Conservation (phyloP, 1,284 basidiomycete species). For the Ceratobasidium theobromae region DNA sequence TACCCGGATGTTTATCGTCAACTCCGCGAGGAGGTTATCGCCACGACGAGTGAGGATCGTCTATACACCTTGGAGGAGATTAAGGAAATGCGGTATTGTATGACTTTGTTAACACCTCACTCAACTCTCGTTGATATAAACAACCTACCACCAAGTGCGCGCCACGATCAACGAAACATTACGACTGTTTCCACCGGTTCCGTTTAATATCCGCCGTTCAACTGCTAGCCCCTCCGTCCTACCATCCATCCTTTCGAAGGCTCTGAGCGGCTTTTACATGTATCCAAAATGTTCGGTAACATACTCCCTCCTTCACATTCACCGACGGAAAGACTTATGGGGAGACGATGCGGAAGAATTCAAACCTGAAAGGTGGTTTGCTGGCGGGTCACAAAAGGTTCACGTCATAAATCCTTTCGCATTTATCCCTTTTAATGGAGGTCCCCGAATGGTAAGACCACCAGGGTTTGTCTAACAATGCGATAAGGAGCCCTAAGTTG, state of each 20-base stretch:
- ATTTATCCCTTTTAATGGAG: conserved; percentile 38
- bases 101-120: conserved; percentile 34
- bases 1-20: conserved; percentile 32
- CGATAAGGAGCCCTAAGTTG: too few species aligned
- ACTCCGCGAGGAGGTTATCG: conserved; percentile 31
- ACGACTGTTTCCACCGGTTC: conserved; percentile 41
- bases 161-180: conserved; percentile 38
- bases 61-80: conserved; percentile 31
- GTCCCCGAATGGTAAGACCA: conserved; percentile 35
- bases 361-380: conserved; percentile 40
- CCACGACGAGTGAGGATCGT: conserved; percentile 6
- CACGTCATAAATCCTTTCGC: conserved; percentile 35
- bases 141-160: conserved; percentile 36
- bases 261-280: conserved; percentile 34
- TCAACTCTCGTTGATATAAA: too few species aligned
- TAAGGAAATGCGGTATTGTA: conserved; percentile 36
- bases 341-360: conserved; percentile 40
- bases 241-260: conserved; percentile 34
- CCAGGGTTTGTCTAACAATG: neutral
- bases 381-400: conserved; percentile 1
- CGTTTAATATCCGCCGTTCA: conserved; percentile 38
- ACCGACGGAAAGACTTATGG: conserved; percentile 38
- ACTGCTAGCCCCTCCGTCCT: conserved; percentile 35
- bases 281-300: conserved; percentile 36
- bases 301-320: conserved; percentile 36